Evolutionary conservation across 2,329 filamentous ascomycete species (phyloP), one percentile per base, ranked within the genome.

Genomic region (Diaporthe destruens): DNA sequence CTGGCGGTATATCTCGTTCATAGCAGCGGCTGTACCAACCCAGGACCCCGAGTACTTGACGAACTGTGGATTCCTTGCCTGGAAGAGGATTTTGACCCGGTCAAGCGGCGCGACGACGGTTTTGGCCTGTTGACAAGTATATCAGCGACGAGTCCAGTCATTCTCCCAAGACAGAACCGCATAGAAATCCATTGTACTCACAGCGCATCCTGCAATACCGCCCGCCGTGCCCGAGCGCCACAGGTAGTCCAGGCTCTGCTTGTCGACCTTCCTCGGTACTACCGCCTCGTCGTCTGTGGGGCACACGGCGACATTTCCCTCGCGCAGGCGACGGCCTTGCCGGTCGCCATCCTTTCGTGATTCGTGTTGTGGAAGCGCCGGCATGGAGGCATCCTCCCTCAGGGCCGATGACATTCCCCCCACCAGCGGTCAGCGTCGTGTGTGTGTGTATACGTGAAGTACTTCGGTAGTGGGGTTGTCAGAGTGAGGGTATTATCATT

Each of bases 41-140:
- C 95, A 98, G 54, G 93, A 95, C 53, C 95, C 94, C 1, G 94
- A 91, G 81, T 98, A 99, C 84, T 97, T 98, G 69, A 93, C 89
- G 81, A 98, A 99, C 77, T 96, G 92, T 3, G 96, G 96, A 79
- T 96, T 98, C 79, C 93, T 94, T 68, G 96, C 93, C 82, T 99
- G 96, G 84, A 99, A 98, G 54, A 99, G 92, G 80, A 99, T 99
- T 84, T 99, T 99, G 79, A 99, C 96, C 76, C 96, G 92, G 84
- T 99, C 96, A 75, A 99, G 93, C 32, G 96, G 96, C 32, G 95
- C 96, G 49, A 99, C 97, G 8, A 97, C 87, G 0, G 96, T 98
- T 87, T 99, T 99, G 74, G 93, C 96, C 95, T 98, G 77, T 67
- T 56, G 29, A 16, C 20, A 16, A 9, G 65, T 20, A 32, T 8